Base-by-base conservation (phyloP, 176 grass and related monocot genomes). In the Echinochloa phyllopogon region DNA sequence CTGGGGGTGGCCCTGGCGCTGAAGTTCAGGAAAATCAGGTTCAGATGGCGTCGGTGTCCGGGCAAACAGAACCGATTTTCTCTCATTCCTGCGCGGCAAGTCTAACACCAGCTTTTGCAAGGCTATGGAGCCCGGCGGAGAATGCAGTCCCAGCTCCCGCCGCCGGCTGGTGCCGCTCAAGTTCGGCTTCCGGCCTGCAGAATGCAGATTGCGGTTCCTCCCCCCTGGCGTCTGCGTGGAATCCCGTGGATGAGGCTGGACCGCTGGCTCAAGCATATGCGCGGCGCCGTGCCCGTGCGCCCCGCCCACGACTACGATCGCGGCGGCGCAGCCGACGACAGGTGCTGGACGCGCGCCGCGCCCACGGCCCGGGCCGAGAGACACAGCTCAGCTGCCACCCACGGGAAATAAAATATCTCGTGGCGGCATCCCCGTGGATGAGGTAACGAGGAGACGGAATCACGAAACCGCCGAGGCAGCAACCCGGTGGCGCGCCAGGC, bases 401-500 rank as follows among this genome's bases (percentile, higher is more conserved):
- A 21, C 56, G 56, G 56, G 11, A 62, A 65, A 65, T 65, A 65
- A 62, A 65, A 65, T 65, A 65, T 65, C 62, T 38, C 58, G 58
- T 3, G 25, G 25, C 5, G 15, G n/a, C n/a, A n/a, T 0, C 10
- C 4, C 4, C 14, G 62, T 8, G 6, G 13, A 38, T 27, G 58
- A 15, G 11, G 1, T 33, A 33, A 33, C 8, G 2, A 10, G 13
- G 5, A 13, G 62, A 65, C 15, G 65, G 65, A 43, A 20, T 69
- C 66, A 23, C 10, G 66, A 9, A 67, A 20, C 36, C 29, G 2
- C 29, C 29, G 2, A 33, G 1, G 29, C 29, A 33, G 1, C 29
- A 33, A 21, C 53, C n/a, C 53, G 6, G 6, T 9, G 8, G 2
- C 4, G 58, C 23, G 2, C n/a, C 57, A 7, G 52, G n/a, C 20